phyloP scores from a whole-genome alignment of 805 yeast genomes.

The Ogataea methylovora region DNA sequence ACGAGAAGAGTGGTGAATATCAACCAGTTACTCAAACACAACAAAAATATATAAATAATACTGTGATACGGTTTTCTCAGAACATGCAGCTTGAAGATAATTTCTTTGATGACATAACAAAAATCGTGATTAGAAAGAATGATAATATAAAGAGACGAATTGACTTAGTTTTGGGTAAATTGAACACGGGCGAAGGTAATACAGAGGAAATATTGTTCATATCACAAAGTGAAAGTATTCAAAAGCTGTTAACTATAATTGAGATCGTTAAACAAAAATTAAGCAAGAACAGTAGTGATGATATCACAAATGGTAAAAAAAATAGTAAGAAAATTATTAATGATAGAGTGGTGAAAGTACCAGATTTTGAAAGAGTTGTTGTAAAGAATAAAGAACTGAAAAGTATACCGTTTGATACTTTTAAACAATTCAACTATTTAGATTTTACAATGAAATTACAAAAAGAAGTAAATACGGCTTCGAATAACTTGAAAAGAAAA shows the following conservation, averaged over 20 bases:
- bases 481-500: slow-evolving; percentile 1
- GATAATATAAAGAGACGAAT: slow-evolving; percentile 15
- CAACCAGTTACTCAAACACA: no score
- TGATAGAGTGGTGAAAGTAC: slow-evolving; percentile 8
- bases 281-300: background rate
- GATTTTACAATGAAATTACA: slow-evolving; percentile 8
- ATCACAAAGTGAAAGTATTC: slow-evolving; percentile 15
- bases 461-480: background rate
- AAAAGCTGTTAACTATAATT: slow-evolving; percentile 20
- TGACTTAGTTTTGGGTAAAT: slow-evolving; percentile 4
- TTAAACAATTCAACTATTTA: slow-evolving; percentile 18
- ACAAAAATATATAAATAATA: no score
- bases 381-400: slow-evolving; percentile 2
- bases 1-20: no score
- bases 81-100: no score
- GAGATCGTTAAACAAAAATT: slow-evolving; percentile 24
- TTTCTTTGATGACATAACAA: background rate
- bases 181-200: slow-evolving; percentile 2
- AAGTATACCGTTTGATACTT: slow-evolving; percentile 1
- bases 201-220: slow-evolving; percentile 11
- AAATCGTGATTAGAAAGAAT: slow-evolving; percentile 12
- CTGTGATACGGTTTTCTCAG: no score
- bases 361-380: slow-evolving; percentile 1
- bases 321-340: slow-evolving; percentile 4
- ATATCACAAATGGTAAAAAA: background rate